phyloP scores from a whole-genome alignment of 2,329 filamentous ascomycete species.

The Pezicula neosporulosa region DNA sequence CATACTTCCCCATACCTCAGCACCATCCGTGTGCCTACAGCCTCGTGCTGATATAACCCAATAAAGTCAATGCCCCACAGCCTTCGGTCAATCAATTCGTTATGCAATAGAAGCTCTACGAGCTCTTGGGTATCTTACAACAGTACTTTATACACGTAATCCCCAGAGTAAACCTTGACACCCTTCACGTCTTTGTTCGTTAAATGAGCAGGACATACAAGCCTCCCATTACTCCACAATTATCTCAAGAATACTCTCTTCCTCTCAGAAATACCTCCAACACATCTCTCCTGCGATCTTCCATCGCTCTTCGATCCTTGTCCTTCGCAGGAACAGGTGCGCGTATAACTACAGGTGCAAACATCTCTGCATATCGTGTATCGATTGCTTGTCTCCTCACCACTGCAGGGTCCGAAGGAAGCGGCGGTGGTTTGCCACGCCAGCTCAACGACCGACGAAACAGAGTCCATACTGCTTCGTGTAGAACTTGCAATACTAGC shows the following conservation, averaged over 20 bases:
- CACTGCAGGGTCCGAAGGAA: conserved; percentile 42
- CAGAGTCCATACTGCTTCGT: conserved; percentile 19
- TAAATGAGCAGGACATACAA: too few relatives aligned
- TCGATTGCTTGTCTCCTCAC: conserved; percentile 58
- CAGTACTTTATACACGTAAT: too few relatives aligned
- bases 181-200: too few relatives aligned
- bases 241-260: background rate
- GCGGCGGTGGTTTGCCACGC: conserved; percentile 16
- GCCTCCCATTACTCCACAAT: background rate
- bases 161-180: too few relatives aligned
- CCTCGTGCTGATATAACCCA: too few relatives aligned
- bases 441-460: conserved; percentile 23
- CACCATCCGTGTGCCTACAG: too few relatives aligned
- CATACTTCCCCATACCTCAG: too few relatives aligned
- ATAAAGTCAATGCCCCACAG: too few relatives aligned
- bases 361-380: conserved; percentile 59
- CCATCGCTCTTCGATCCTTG: conserved; percentile 53
- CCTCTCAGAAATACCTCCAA: conserved; percentile 64
- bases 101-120: too few relatives aligned
- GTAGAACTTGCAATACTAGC: conserved; percentile 9
- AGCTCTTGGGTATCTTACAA: too few relatives aligned
- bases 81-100: too few relatives aligned
- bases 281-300: conserved; percentile 62
- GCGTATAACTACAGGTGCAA: conserved; percentile 62
- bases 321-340: conserved; percentile 39